Conservation (phyloP, 345 rosid species). For the Syzygium oleosum region DNA sequence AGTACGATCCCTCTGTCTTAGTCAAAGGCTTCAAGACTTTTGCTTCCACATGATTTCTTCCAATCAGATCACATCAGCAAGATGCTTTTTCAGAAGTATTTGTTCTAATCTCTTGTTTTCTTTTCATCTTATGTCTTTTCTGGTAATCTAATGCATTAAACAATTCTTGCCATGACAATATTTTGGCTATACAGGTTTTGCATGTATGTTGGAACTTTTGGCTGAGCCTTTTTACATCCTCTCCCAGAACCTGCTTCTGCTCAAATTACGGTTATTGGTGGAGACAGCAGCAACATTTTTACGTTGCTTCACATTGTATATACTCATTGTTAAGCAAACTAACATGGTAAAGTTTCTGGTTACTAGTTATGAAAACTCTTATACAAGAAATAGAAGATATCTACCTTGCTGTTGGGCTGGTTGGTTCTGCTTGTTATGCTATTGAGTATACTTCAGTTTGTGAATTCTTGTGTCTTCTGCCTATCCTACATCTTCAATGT, state of each 20-base stretch:
- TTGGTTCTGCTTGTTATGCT: neutral
- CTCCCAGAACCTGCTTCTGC: slow-evolving; percentile 74
- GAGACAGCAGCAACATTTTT: slow-evolving; percentile 75
- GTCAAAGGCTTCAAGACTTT: neutral
- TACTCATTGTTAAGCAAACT: slow-evolving; percentile 49
- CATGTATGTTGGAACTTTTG: slow-evolving; percentile 79
- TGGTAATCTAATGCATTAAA: neutral
- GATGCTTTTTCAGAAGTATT: neutral
- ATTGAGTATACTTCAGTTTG: neutral
- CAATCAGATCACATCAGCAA: neutral
- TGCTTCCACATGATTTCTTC: neutral
- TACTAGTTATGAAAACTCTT: neutral
- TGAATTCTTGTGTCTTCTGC: neutral
- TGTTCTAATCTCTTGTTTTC: neutral
- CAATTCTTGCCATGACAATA: neutral
- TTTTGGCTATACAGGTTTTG: slow-evolving; percentile 45
- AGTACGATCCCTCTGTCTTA: neutral
- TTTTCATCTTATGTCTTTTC: neutral
- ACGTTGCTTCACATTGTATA: slow-evolving; percentile 68
- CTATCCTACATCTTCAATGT: neutral
- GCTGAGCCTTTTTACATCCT: slow-evolving; percentile 90
- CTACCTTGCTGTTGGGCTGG: neutral
- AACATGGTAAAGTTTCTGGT: slow-evolving; percentile 42
- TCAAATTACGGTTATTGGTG: slow-evolving; percentile 59
- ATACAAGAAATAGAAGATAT: neutral